Evolutionary conservation across 176 grass and related monocot genomes (phyloP).

Genomic region (Hsuehochloa calcarea): DNA sequence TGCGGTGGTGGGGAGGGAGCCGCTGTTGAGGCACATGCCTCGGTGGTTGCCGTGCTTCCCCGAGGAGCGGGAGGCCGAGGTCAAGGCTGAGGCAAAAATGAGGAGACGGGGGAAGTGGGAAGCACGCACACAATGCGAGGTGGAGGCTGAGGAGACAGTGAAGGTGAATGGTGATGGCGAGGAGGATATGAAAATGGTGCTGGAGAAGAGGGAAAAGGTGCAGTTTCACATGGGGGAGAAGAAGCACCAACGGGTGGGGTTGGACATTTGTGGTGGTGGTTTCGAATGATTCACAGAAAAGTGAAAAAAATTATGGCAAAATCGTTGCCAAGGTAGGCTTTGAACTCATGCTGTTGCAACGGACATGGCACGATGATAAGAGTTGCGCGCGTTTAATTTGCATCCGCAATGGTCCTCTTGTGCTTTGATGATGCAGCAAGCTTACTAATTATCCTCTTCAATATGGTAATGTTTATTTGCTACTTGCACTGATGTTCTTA

Average conservation of each 20-base stretch:
- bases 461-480: neutral
- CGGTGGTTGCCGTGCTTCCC: slow-evolving; percentile 70
- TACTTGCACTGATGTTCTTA: neutral
- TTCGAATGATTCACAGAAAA: neutral
- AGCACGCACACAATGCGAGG: neutral
- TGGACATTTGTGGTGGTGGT: neutral
- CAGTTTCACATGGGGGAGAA: neutral
- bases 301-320: neutral
- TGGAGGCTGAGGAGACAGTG: neutral
- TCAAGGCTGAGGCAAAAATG: neutral
- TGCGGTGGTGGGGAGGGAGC: slow-evolving; percentile 29
- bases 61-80: neutral
- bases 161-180: neutral
- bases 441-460: slow-evolving; percentile 5
- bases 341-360: neutral
- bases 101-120: neutral
- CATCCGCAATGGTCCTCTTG: neutral
- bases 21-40: slow-evolving; percentile 52
- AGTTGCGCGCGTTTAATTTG: neutral
- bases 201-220: slow-evolving; percentile 49
- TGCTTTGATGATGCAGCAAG: slow-evolving; percentile 9
- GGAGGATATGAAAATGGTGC: slow-evolving; percentile 10
- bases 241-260: neutral
- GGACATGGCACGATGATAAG: neutral
- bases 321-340: neutral